A percentile compares a stretch with the other conserved stretches of the same genome.
phyloP scores from a whole-genome alignment of 1,139 yeast genomes.

The Saccharomycopsis phalli region DNA sequence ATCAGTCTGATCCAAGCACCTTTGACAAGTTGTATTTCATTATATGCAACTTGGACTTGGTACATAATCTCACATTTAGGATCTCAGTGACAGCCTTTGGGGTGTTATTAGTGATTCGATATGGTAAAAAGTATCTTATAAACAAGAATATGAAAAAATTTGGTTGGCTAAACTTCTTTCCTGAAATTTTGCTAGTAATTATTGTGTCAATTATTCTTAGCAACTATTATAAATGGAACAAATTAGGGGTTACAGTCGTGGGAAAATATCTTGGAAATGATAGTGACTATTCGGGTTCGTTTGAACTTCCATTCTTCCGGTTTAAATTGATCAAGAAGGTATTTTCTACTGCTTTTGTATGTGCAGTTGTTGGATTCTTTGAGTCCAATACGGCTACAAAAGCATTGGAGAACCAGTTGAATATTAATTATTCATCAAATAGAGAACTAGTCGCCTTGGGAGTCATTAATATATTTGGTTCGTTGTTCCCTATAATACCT shows the following conservation, averaged over 20 bases:
- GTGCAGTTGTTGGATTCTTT: conserved; percentile 84
- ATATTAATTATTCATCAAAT: conserved; percentile 62
- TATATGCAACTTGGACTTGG: conserved; percentile 24
- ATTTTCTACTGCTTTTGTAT: conserved; percentile 41
- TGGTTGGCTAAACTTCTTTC: conserved; percentile 36
- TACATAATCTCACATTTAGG: conserved; percentile 35
- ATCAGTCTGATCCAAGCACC: conserved; percentile 43
- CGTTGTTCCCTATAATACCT: conserved; percentile 74
- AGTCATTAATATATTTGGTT: conserved; percentile 55
- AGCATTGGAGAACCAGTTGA: conserved; percentile 58
- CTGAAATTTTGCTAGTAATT: conserved; percentile 78
- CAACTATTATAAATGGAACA: conserved; percentile 43
- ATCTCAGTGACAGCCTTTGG: conserved; percentile 36
- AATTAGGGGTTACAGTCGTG: conserved; percentile 57
- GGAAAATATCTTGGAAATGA: conserved; percentile 28
- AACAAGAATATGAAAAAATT: conserved; percentile 21
- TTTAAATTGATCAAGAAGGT: conserved; percentile 30
- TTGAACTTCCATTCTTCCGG: conserved; percentile 1
- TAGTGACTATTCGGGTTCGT: conserved; percentile 24
- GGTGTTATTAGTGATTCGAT: conserved; percentile 30
- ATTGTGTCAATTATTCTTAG: conserved; percentile 54
- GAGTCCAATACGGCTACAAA: conserved; percentile 93
- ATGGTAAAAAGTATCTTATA: conserved; percentile 29
- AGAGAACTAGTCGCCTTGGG: conserved; percentile 82
- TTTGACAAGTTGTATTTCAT: conserved; percentile 42